Conservation (phyloP, 495 filamentous ascomycete genomes). For the Daldinia caldariorum region DNA sequence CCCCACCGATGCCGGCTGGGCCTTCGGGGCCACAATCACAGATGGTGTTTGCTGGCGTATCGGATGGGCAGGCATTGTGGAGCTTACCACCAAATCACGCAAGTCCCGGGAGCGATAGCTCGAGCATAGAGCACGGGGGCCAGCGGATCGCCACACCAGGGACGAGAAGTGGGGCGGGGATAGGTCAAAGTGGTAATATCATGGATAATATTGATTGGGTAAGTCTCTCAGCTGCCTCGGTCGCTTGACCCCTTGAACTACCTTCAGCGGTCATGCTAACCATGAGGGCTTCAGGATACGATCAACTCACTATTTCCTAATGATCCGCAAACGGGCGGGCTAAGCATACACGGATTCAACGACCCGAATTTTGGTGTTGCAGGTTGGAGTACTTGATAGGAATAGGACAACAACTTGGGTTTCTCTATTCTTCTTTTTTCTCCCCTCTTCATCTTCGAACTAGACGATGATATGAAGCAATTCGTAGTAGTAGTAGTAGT, state of each 20-base stretch:
- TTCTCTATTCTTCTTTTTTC: constrained; percentile 6
- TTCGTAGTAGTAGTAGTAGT: constrained; percentile 6
- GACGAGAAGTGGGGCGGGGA: constrained; percentile 11
- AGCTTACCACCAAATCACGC: constrained; percentile 51
- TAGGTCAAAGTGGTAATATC: constrained; percentile 34
- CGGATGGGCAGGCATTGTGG: constrained; percentile 59
- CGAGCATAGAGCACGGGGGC: constrained; percentile 33
- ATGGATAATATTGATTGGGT: constrained; percentile 54
- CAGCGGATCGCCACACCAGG: constrained; percentile 8
- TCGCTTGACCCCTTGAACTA: not conserved
- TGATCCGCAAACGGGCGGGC: constrained; percentile 51
- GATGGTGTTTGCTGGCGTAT: constrained; percentile 58
- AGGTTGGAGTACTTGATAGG: constrained; percentile 32
- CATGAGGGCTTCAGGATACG: constrained; percentile 38
- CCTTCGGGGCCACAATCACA: constrained; percentile 39
- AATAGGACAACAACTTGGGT: not conserved
- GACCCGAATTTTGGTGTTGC: constrained; percentile 45
- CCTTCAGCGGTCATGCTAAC: not conserved
- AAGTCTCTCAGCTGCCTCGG: constrained; percentile 20
- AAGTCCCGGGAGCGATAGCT: constrained; percentile 52
- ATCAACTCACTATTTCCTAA: constrained; percentile 51
- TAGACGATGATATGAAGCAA: constrained; percentile 35
- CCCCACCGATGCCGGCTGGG: constrained; percentile 29
- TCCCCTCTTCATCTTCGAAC: constrained; percentile 9
- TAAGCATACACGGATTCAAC: constrained; percentile 48